Conservation (phyloP, 73 alveolate genomes). For the Durusdinium trenchii region DNA sequence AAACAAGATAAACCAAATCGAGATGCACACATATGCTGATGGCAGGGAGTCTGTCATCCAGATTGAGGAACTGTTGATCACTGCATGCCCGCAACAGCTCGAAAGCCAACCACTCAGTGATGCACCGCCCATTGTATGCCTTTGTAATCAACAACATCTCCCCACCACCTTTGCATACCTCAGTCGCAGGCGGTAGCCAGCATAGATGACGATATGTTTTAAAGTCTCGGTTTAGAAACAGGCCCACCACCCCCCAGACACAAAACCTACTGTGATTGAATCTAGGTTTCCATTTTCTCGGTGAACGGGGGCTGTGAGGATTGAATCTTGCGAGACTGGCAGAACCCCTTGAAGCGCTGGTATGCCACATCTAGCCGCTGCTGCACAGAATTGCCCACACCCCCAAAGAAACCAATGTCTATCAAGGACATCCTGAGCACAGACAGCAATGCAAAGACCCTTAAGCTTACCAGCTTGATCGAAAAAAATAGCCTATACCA, state of each 20-base stretch:
- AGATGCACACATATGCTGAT: slow-evolving; percentile 12
- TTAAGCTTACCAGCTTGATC: neutral
- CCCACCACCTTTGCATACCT: neutral
- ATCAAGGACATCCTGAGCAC: slow-evolving; percentile 26
- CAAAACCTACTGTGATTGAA: neutral
- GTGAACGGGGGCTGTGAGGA: slow-evolving; percentile 43
- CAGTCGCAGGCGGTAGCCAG: neutral
- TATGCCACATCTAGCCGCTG: neutral
- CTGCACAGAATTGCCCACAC: neutral
- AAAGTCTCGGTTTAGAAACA: neutral
- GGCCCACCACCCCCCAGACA: neutral
- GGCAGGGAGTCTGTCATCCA: slow-evolving; percentile 1
- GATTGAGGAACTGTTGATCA: neutral
- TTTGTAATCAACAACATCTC: neutral
- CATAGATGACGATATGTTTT: neutral
- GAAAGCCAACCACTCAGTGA: slow-evolving; percentile 27
- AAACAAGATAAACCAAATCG: neutral
- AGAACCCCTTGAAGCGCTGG: neutral
- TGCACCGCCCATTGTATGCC: slow-evolving; percentile 34
- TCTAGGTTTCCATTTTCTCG: neutral
- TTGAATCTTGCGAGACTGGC: neutral
- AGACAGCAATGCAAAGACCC: neutral
- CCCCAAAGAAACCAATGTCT: neutral
- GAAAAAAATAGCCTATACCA: neutral
- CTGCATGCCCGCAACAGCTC: neutral